These are phyloP conservation scores for Trichosporon sp. DNA, from an alignment of 1,284 basidiomycete genomes.

Conservation along the genomic window DNA sequence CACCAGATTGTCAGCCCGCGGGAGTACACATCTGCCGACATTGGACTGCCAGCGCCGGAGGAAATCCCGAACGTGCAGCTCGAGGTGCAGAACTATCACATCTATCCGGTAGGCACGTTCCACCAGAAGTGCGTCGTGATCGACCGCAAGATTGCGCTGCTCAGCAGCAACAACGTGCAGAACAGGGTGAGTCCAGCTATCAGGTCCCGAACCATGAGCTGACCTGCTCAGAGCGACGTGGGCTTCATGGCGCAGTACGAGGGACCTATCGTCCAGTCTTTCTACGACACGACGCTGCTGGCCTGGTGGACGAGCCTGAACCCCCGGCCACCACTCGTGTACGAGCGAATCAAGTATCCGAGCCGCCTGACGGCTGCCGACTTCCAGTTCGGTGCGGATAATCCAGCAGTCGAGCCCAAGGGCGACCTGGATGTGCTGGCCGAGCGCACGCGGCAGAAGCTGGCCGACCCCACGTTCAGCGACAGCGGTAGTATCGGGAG, in stretches of 20 bases:
- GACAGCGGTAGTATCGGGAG: conserved; percentile 1
- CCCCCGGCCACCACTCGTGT: conserved; percentile 56
- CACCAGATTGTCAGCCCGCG: conserved; percentile 16
- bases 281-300: conserved; percentile 66
- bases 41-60: conserved; percentile 15
- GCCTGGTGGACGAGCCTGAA: conserved; percentile 57
- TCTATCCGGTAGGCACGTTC: conserved; percentile 50
- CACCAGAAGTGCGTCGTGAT: conserved; percentile 68
- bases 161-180: conserved; percentile 59
- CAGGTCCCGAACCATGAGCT: conserved; percentile 48
- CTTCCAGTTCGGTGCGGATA: conserved; percentile 25
- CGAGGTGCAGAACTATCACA: conserved; percentile 36
- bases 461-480: conserved; percentile 20
- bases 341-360: conserved; percentile 18
- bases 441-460: conserved; percentile 16
- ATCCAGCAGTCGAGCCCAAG: conserved; percentile 21
- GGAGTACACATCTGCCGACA: conserved; percentile 4
- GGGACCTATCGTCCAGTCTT: conserved; percentile 61
- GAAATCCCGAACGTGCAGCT: conserved; percentile 17
- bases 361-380: not conserved
- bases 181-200: conserved; percentile 17
- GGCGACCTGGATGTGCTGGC: conserved; percentile 23
- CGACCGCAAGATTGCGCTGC: conserved; percentile 61
- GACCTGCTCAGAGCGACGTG: conserved; percentile 60
- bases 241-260: conserved; percentile 63